Base-by-base conservation (phyloP, 495 filamentous ascomycete species). In the Aspergillus heteromorphus region DNA sequence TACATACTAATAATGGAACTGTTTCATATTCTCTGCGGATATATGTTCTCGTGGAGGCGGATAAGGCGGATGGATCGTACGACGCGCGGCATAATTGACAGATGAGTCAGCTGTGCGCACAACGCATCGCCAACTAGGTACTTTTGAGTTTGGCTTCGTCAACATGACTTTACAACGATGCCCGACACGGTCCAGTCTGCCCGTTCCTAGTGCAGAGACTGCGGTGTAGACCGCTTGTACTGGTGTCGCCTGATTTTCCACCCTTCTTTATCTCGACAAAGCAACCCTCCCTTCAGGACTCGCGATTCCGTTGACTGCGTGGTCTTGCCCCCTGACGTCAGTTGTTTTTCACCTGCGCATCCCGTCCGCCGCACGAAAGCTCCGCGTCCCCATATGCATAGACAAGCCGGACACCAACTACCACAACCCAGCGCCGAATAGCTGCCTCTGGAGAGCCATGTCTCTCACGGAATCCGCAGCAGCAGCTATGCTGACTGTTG, bases 401-500 rank as follows among this genome's bases (percentile, higher is more conserved):
- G 49, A 65, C 51, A 53, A 60, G 43, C 48, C 43, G 43, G 13
- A n/a, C 19, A 30, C 18, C 31, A 50, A 49, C n/a, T 3, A 47
- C 23, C 43, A 27, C 43, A 21, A n/a, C 27, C 10, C 23, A 38
- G 30, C 48, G 27, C 42, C 31, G 18, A 48, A 41, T 30, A 31
- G 20, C 49, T 14, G 5, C 34, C 45, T 21, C 14, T 20, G 29
- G 18, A 49, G 30, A 56, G 53, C 27, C 54, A 73, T 75, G 72
- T 73, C 72, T 49, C 41, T 69, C 8, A 68, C 66, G 21, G 49
- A 59, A 53, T 65, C 70, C 20, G 67, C 66, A 17, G 55, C 62
- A 11, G 51, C 60, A 14, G 57, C 70, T 18, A 40, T 68, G 47
- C 54, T 62, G 49, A 69, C 66, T 20, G 59, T 51, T 14, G 56